These are phyloP conservation scores for Plasmodium cynomolgi DNA, from an alignment of 169 alveolate genomes.

Conservation along the genomic window DNA sequence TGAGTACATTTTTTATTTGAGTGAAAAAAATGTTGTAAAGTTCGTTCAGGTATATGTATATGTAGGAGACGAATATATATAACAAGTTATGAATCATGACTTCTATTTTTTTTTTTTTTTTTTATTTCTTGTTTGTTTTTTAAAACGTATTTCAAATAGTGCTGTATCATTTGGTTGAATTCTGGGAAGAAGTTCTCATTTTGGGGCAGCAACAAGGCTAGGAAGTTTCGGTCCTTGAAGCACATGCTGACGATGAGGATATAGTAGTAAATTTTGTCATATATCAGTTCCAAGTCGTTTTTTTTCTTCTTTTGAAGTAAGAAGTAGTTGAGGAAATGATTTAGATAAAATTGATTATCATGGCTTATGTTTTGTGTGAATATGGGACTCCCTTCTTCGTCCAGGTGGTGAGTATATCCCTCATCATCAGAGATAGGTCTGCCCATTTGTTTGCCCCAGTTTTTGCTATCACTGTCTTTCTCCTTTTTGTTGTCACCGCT, in stretches of 20 bases:
- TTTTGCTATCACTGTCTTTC: neutral
- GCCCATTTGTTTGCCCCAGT: neutral
- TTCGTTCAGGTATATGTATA: constrained; percentile 59
- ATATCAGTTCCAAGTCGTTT: constrained; percentile 17
- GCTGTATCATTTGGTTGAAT: constrained; percentile 39
- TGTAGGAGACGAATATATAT: constrained; percentile 50
- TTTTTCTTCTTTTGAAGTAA: constrained; percentile 11
- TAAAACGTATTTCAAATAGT: constrained; percentile 47
- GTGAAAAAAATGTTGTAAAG: constrained; percentile 50
- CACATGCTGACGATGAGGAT: constrained; percentile 63
- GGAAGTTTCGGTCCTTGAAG: constrained; percentile 44
- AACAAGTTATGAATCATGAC: constrained; percentile 48
- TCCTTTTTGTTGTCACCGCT: neutral
- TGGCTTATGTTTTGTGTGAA: constrained; percentile 28
- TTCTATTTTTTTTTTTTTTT: constrained; percentile 63
- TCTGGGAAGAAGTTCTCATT: constrained; percentile 45
- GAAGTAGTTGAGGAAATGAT: constrained; percentile 39
- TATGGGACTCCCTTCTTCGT: neutral
- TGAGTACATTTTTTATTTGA: constrained; percentile 42
- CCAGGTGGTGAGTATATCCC: neutral
- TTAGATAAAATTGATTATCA: constrained; percentile 40
- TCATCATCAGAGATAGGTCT: neutral
- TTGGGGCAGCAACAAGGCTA: constrained; percentile 43
- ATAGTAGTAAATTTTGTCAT: constrained; percentile 52
- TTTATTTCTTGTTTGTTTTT: constrained; percentile 32